Conservation (phyloP, 768 basidiomycete genomes). For the Tubosaeta sp. region DNA sequence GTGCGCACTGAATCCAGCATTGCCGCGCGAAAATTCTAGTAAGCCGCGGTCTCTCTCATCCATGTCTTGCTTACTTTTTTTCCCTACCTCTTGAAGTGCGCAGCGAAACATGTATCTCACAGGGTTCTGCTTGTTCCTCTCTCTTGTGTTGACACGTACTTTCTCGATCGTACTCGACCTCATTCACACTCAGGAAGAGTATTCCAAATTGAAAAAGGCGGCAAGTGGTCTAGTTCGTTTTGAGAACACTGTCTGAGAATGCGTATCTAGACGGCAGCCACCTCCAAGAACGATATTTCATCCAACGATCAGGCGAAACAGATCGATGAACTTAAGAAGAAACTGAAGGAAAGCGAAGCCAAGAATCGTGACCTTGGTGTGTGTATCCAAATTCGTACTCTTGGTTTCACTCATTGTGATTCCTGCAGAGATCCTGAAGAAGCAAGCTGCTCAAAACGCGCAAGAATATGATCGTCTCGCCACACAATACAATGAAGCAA, state of each 20-base stretch:
- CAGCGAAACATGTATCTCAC: conserved; percentile 93
- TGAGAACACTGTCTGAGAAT: not conserved
- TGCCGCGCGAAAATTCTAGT: conserved; percentile 94
- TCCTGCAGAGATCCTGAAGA: conserved; percentile 66
- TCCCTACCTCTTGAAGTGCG: conserved; percentile 42
- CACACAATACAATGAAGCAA: conserved; percentile 67
- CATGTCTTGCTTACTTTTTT: not conserved
- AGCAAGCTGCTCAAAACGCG: conserved; percentile 74
- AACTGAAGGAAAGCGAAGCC: conserved; percentile 52
- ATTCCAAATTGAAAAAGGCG: conserved; percentile 72
- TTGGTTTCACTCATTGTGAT: not conserved
- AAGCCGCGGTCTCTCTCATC: conserved; percentile 20
- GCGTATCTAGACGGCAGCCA: conserved; percentile 29
- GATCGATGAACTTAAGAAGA: conserved; percentile 64
- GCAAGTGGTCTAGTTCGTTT: conserved; percentile 16
- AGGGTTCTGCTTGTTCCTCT: conserved; percentile 92
- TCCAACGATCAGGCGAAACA: conserved; percentile 32
- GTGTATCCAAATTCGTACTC: conserved; percentile 9
- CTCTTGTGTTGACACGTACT: conserved; percentile 87
- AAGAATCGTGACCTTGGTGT: conserved; percentile 65
- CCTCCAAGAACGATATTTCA: conserved; percentile 27
- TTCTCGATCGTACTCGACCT: conserved; percentile 92
- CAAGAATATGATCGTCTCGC: conserved; percentile 81
- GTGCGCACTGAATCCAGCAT: conserved; percentile 82
- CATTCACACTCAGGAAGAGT: conserved; percentile 85